phyloP scores from a whole-genome alignment of 225 moss, liverwort and hornwort species.

The Antitrichia curtipendula region DNA sequence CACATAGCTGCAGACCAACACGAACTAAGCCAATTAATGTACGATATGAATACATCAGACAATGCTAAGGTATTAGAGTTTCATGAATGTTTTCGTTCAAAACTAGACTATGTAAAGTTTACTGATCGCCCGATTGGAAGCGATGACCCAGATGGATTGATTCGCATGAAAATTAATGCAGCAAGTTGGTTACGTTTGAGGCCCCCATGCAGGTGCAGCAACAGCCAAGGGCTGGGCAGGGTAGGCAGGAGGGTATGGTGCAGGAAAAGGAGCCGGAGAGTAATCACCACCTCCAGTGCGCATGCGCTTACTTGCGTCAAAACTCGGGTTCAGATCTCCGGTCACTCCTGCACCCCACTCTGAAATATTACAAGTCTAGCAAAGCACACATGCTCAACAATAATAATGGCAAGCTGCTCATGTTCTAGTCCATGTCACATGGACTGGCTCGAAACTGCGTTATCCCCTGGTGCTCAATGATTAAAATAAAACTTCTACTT shows the following conservation, averaged over 20 bases:
- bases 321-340: slow-evolving; percentile 45
- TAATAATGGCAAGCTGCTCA: neutral
- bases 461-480: neutral
- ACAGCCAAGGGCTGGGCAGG: slow-evolving; percentile 52
- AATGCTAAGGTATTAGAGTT: neutral
- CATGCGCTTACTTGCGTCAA: slow-evolving; percentile 84
- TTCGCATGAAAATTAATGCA: slow-evolving; percentile 2
- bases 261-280: slow-evolving; percentile 48
- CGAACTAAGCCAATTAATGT: neutral
- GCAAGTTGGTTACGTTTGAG: slow-evolving; percentile 65
- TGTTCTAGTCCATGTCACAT: neutral
- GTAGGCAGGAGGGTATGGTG: slow-evolving; percentile 55
- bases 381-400: neutral
- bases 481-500: neutral
- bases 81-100: neutral
- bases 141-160: neutral
- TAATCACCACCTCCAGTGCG: slow-evolving; percentile 75
- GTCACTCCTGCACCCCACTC: slow-evolving; percentile 31
- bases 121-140: neutral
- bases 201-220: slow-evolving; percentile 80
- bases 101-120: neutral
- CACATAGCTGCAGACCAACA: slow-evolving; percentile 50
- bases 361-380: neutral
- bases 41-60: neutral
- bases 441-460: neutral